These are phyloP conservation scores for Porogramme epimiltina DNA, from an alignment of 1,284 basidiomycete species.

Conservation along the genomic window DNA sequence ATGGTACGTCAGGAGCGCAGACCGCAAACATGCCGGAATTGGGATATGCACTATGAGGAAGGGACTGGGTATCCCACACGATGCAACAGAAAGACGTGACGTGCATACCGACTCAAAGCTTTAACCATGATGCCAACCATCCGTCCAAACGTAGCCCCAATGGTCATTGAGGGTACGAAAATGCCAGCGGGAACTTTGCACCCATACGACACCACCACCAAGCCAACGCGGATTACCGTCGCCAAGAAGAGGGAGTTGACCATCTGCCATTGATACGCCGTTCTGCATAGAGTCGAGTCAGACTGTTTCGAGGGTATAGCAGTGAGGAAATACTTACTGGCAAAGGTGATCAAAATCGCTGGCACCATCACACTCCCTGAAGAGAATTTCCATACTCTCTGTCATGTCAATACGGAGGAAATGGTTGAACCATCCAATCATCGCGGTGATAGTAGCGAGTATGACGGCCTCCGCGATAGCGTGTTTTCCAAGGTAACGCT, in stretches of 20 bases:
- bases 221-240: slow-evolving; percentile 82
- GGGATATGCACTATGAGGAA: slow-evolving; percentile 69
- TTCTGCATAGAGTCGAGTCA: slow-evolving; percentile 45
- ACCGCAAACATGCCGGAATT: slow-evolving; percentile 86
- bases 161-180: slow-evolving; percentile 97
- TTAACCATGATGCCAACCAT: slow-evolving; percentile 97
- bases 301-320: not conserved
- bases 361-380: slow-evolving; percentile 94
- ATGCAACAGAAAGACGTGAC: not conserved
- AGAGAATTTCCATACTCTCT: slow-evolving; percentile 94
- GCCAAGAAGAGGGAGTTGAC: slow-evolving; percentile 92
- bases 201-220: slow-evolving; percentile 94
- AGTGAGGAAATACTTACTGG: slow-evolving; percentile 64
- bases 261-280: slow-evolving; percentile 93
- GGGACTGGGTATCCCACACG: not conserved
- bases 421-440: slow-evolving; percentile 93
- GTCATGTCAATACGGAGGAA: slow-evolving; percentile 99
- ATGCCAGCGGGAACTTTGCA: slow-evolving; percentile 97
- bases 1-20: slow-evolving; percentile 91
- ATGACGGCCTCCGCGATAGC: slow-evolving; percentile 89
- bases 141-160: slow-evolving; percentile 93
- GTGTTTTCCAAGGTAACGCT: slow-evolving; percentile 84
- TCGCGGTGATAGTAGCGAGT: slow-evolving; percentile 86
- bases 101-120: slow-evolving; percentile 76
- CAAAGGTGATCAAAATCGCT: slow-evolving; percentile 93